Base-by-base conservation (phyloP, 1,284 basidiomycete genomes). In the Hemileia vastatrix region DNA sequence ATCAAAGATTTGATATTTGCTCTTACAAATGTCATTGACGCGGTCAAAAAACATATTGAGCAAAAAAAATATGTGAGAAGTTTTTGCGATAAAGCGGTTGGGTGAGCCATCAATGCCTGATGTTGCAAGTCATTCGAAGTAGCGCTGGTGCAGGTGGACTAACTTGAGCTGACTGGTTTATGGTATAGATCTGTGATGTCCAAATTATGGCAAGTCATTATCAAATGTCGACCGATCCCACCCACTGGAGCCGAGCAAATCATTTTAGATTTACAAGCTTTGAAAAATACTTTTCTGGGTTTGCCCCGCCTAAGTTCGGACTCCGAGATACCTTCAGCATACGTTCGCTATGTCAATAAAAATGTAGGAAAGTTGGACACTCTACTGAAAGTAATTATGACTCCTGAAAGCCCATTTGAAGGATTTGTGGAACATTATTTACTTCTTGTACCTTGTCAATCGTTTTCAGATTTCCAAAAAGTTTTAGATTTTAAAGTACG, bases 391-490 rank as follows among this genome's bases (percentile, higher is more conserved):
- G 90, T 94, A 61, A 87, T 96, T 65, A 84, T 95, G 21, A 90
- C 90, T 0, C 91, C 90, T 1, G 87, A 91, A 85, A 88, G 92
- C 70, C 89, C 91, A n/a, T 79, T 87, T 0, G 88, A 92, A 76
- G 90, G 87, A 2, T 96, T 96, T 72, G 90, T 96, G 63, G 81
- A 92, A 62, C 94, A 94, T 72, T 95, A 96, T 72, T 90, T 89
- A 9, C 81, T 95, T 23, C 81, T 94, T 58, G 88, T 96, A 65
- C 90, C 89, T 21, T 92, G 95, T 77, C 85, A 86, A 13, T 91
- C 89, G 0, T 92, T 92, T 76, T 87, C 86, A 24, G 95, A 96
- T 77, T 96, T 96, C 79, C 95, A 98, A 80, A 99, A 99, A 83
- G 47, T 63, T n/a, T 32, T 63, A 3, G 60, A 63, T 33, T 44